phyloP scores from a whole-genome alignment of 2,329 filamentous ascomycete genomes.

The Pezicula radicicola region DNA sequence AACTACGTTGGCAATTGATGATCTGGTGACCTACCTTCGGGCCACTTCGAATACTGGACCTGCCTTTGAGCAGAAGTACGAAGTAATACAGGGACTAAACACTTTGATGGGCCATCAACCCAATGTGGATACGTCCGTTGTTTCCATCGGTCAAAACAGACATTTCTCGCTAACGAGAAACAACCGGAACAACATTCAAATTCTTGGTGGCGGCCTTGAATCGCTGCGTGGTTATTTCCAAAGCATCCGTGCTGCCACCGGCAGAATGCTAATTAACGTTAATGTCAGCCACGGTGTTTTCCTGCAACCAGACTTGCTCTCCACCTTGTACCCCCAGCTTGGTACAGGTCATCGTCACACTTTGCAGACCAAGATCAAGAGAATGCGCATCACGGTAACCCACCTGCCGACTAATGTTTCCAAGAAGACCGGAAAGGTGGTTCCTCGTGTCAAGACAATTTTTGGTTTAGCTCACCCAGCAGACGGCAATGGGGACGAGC shows the following conservation, averaged over 20 bases:
- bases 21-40: slow-evolving; percentile 15
- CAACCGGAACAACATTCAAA: slow-evolving; percentile 19
- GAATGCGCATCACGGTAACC: slow-evolving; percentile 35
- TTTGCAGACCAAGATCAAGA: slow-evolving; percentile 29
- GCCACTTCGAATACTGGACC: slow-evolving; percentile 10
- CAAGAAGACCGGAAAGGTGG: slow-evolving; percentile 28
- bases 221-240: slow-evolving; percentile 60
- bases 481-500: slow-evolving; percentile 31
- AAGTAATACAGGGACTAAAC: slow-evolving; percentile 56
- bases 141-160: slow-evolving; percentile 49
- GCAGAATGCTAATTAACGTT: slow-evolving; percentile 57
- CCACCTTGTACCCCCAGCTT: slow-evolving; percentile 31
- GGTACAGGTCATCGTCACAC: slow-evolving; percentile 17
- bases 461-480: slow-evolving; percentile 36
- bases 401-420: slow-evolving; percentile 32
- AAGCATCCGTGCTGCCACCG: slow-evolving; percentile 56
- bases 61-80: slow-evolving; percentile 34
- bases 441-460: slow-evolving; percentile 42
- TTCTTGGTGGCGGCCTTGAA: slow-evolving; percentile 49
- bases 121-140: slow-evolving; percentile 35
- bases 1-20: slow-evolving; percentile 14
- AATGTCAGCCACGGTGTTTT: slow-evolving; percentile 60
- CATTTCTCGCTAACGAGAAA: slow-evolving; percentile 41
- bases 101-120: slow-evolving; percentile 49
- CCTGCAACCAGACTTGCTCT: slow-evolving; percentile 44